Evolutionary conservation across 2,329 filamentous ascomycete species (phyloP), one percentile per base, ranked within the genome.

Genomic region (Phaeosphaeriaceae sp.): DNA sequence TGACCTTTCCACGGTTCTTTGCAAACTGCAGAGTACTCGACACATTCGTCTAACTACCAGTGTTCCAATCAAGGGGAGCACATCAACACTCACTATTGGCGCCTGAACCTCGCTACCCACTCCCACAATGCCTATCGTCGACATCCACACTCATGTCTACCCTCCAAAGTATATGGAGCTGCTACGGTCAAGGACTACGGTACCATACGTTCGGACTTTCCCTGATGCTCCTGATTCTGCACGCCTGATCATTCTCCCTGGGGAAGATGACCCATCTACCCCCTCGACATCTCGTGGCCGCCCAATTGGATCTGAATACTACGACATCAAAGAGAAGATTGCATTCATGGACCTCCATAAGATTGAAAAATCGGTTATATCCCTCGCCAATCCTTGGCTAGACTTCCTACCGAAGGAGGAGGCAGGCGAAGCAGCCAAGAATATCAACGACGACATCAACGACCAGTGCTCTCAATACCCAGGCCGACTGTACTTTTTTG

Each of bases 321-420:
- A 87, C 54, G 89, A 90, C 36, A 86, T 96, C 49, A 76, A 79
- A 13, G 81, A 90, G 61, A 97, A 96, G 68, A 80, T 96, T 12
- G 81, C 84, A 40, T 96, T 97, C 76, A 97, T 97, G 92, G 82
- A 91, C 70, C 83, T 81, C 13, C 92, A 97, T 75, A 78, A 78
- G 44, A 96, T 97, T 70, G 83, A 88, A 72, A 85, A 88, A 56
- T 94, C 89, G 1, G 89, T 96, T 42, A 85, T 97, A 55, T 94
- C 90, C 0, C 84, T 96, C 17, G 92, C 92, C 12, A 97, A 97
- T 67, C 92, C 92, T 0, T 97, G 92, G 92, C 82, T 97, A 2
- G 92, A 97, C 74, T 97, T 96, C 68, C 75, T 96, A 0, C 73
- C 78, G 0, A 69, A 83, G 0, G 70, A 77, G 3, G 83, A 87